Conservation (phyloP, 2,329 filamentous ascomycete species). For the Hypomyces rosellus region DNA sequence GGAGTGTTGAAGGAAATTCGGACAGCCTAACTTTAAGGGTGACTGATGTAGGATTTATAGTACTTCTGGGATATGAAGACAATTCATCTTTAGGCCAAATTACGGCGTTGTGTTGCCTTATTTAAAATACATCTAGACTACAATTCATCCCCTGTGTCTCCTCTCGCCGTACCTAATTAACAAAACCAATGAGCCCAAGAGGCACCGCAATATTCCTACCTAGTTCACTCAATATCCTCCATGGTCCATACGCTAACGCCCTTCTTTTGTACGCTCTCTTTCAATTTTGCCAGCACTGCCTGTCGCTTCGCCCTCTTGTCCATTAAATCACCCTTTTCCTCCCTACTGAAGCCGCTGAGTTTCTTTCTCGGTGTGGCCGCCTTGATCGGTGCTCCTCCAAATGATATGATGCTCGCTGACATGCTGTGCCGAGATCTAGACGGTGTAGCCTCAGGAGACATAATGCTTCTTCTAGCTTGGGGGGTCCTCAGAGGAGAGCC, state of each 20-base stretch:
- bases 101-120: no score
- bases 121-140: no score
- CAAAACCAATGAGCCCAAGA: no score
- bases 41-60: no score
- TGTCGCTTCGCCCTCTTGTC: conserved; percentile 47
- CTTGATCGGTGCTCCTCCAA: conserved; percentile 29
- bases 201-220: background rate
- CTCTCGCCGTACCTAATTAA: no score
- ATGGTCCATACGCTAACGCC: conserved; percentile 46
- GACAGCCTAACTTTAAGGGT: no score
- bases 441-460: conserved; percentile 39
- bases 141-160: no score
- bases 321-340: conserved; percentile 53
- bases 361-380: conserved; percentile 52
- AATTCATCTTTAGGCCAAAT: no score
- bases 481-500: conserved; percentile 36
- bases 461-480: conserved; percentile 29
- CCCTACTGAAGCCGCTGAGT: conserved; percentile 52
- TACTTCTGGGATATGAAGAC: no score
- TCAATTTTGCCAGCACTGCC: conserved; percentile 47
- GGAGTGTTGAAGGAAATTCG: no score
- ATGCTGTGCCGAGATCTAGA: conserved; percentile 38
- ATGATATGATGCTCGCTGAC: conserved; percentile 31
- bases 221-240: conserved; percentile 40
- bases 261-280: conserved; percentile 40